Percentiles rank a stretch among this genome's conserved stretches.
Evolutionary conservation across 805 yeast species (phyloP).

Genomic region (Wickerhamiella allomyrinae): DNA sequence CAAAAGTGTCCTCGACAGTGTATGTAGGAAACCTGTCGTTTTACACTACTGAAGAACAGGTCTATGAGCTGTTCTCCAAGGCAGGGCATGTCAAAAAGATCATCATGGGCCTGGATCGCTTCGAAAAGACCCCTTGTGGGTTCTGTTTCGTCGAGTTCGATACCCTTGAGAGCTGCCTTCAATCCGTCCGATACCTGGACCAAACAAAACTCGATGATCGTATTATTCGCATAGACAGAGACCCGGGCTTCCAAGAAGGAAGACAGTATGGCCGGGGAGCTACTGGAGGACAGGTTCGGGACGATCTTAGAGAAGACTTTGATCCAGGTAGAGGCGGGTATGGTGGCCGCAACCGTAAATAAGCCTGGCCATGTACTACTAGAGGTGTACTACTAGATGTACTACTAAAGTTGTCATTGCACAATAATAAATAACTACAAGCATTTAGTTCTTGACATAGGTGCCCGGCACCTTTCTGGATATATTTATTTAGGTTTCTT

Average conservation of each 20-base stretch:
- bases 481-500: slow-evolving; percentile 5
- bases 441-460: no score
- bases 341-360: slow-evolving; percentile 17
- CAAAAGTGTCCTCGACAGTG: slow-evolving; percentile 57
- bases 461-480: no score
- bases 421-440: no score
- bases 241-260: slow-evolving; percentile 92
- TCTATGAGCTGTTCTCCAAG: slow-evolving; percentile 71
- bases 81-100: slow-evolving; percentile 61
- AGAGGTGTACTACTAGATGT: no score
- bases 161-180: slow-evolving; percentile 53
- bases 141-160: slow-evolving; percentile 83
- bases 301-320: slow-evolving; percentile 38
- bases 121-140: slow-evolving; percentile 88
- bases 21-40: slow-evolving; percentile 87
- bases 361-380: not conserved
- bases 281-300: slow-evolving; percentile 82
- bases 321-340: slow-evolving; percentile 34
- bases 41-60: slow-evolving; percentile 89
- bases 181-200: slow-evolving; percentile 69
- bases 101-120: slow-evolving; percentile 89
- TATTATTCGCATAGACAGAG: slow-evolving; percentile 71
- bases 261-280: slow-evolving; percentile 91
- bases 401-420: no score
- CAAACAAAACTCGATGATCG: slow-evolving; percentile 77